Evolutionary conservation across 2,329 filamentous ascomycete genomes (phyloP).

Genomic region (Penicillium sp.): DNA sequence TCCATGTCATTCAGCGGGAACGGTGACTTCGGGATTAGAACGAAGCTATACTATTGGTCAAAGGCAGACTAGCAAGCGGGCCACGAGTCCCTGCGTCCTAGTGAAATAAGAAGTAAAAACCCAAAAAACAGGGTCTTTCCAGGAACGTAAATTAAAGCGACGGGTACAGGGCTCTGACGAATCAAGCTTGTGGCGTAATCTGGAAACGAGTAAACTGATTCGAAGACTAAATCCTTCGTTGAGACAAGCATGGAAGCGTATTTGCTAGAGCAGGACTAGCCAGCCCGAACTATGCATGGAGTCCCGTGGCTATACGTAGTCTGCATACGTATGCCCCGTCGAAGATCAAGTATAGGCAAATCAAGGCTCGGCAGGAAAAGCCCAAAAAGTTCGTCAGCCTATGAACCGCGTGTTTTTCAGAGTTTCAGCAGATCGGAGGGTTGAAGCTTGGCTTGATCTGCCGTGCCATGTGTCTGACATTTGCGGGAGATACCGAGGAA

Average conservation of each 20-base stretch:
- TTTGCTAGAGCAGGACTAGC: slow-evolving; percentile 13
- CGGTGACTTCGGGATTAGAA: background rate
- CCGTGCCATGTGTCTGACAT: background rate
- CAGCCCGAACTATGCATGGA: background rate
- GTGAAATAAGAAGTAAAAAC: background rate
- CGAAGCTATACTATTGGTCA: background rate
- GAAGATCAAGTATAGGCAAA: slow-evolving; percentile 11
- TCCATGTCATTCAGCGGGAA: slow-evolving; percentile 10
- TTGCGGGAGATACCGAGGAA: background rate
- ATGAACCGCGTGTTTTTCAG: slow-evolving; percentile 7
- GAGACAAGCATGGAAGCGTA: slow-evolving; percentile 8
- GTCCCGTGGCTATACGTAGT: slow-evolving; percentile 21
- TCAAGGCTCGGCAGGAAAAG: slow-evolving; percentile 17
- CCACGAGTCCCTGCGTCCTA: slow-evolving; percentile 25
- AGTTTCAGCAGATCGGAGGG: slow-evolving; percentile 13
- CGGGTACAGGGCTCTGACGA: slow-evolving; percentile 5
- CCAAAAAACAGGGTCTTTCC: slow-evolving; percentile 10
- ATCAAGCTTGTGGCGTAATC: slow-evolving; percentile 21
- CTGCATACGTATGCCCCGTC: slow-evolving; percentile 25
- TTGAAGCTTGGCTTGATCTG: slow-evolving; percentile 23
- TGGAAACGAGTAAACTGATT: background rate
- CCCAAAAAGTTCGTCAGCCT: slow-evolving; percentile 7
- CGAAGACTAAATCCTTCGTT: slow-evolving; percentile 9
- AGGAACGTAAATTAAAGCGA: background rate
- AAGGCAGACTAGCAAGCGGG: slow-evolving; percentile 14